Base-by-base conservation (phyloP, 768 basidiomycete species). In the Calocybe indica region DNA sequence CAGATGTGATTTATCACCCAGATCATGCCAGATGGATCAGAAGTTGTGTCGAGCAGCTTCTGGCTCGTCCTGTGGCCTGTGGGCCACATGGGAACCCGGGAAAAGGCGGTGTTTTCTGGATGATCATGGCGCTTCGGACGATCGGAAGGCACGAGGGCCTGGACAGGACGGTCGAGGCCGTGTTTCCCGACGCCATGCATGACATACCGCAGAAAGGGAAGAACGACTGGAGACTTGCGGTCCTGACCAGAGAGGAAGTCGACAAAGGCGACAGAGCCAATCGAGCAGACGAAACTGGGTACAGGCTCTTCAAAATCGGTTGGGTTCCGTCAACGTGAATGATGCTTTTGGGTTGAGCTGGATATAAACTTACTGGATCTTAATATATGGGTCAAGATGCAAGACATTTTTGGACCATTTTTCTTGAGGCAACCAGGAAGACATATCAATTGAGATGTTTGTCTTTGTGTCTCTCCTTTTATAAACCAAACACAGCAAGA, bases 1-100 rank as follows among this genome's bases (percentile, higher is more conserved):
- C 90, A 31, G 88, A 92, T 54, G 81, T 90, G 45, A 72, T 91
- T 7, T 92, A 92, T 62, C 76, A 88, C 51, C 76, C 80, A 0
- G 63, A 72, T 12, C 88, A 90, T 58, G 83, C 85, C 2, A 49
- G 60, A 7, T 88, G 82, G 83, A 85, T 92, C 56, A 75, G 76
- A 44, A 58, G 55, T 3, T 87, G 85, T 45, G 80, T 84, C 14
- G 72, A 73, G 56, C 63, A 57, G 33, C 65, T 80, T 38, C 70
- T 91, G 7, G 43, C 50, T 5, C 62, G 58, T 5, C 71, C 69
- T 5, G 32, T 43, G n/a, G 15, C 50, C 32, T 44, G 54, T 31
- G 30, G 48, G 9, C 36, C 38, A 22, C 2, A 22, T 22, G 22
- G 22, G 22, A 22, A 22, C 22, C 22, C 31, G 7, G 35, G 28